A percentile compares a stretch with the other conserved stretches of the same genome.
Conservation (phyloP, 768 basidiomycete genomes). For the Tulasnella sp. region DNA sequence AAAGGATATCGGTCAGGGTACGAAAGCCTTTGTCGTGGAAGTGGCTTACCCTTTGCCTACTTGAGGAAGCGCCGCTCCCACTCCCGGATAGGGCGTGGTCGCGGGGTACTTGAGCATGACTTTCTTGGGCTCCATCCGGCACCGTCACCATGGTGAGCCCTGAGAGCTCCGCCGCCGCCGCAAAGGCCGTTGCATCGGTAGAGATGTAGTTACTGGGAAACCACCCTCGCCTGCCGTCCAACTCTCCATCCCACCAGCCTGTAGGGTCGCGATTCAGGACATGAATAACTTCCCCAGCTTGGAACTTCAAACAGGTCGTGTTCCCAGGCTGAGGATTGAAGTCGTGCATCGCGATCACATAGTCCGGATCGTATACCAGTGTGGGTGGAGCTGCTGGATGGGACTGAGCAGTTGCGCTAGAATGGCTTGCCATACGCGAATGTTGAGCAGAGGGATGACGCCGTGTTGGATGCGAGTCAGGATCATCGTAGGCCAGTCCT, state of each 20-base stretch:
- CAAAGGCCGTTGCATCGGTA: conserved; percentile 24
- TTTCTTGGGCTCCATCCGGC: neutral
- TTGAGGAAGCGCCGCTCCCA: neutral
- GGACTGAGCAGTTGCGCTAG: neutral
- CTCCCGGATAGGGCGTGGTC: neutral
- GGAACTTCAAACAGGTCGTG: conserved; percentile 79
- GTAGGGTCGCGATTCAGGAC: conserved; percentile 80
- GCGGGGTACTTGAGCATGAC: neutral
- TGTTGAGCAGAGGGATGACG: neutral
- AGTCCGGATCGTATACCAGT: conserved; percentile 38
- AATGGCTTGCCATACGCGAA: neutral
- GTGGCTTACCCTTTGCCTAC: neutral
- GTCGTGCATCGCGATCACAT: conserved; percentile 88
- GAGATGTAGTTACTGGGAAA: conserved; percentile 90
- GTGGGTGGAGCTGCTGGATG: neutral
- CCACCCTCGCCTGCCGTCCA: conserved; percentile 86
- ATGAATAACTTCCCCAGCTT: conserved; percentile 82
- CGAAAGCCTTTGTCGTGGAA: neutral
- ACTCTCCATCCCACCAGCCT: conserved; percentile 99
- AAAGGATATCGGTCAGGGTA: neutral
- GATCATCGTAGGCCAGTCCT: conserved; percentile 5
- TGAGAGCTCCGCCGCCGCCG: conserved; percentile 8
- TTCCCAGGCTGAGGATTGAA: conserved; percentile 64
- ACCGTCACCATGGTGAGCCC: conserved; percentile 4
- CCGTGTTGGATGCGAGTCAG: neutral